Evolutionary conservation across 176 grass and related monocot species (phyloP).

Genomic region (Aegilops tauschii): DNA sequence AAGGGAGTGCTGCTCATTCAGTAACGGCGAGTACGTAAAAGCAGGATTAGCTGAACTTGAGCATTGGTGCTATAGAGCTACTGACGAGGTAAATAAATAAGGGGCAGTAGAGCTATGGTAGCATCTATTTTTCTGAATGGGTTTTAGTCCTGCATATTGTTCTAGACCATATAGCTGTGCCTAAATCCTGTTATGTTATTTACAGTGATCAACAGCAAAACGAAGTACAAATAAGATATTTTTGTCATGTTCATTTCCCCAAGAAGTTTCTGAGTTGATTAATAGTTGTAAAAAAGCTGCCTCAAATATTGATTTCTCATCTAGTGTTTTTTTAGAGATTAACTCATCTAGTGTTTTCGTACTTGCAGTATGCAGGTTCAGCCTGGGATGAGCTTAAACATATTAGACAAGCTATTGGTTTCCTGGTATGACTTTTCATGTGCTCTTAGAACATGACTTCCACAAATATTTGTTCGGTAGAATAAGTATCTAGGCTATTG

Average conservation of each 20-base stretch:
- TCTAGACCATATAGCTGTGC: constrained; percentile 17
- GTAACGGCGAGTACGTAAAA: constrained; percentile 96
- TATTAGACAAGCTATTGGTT: constrained; percentile 99
- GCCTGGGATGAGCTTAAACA: constrained; percentile 98
- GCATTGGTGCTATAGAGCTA: constrained; percentile 92
- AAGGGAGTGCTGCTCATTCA: constrained; percentile 99
- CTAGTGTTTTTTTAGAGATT: not conserved
- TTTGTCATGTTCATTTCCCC: not conserved
- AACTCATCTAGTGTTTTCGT: constrained; percentile 25
- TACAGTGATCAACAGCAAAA: constrained; percentile 8
- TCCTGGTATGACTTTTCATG: constrained; percentile 73
- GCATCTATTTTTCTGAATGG: not conserved
- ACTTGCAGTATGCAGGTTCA: constrained; percentile 90
- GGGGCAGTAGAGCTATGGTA: constrained; percentile 12
- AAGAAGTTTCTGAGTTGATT: not conserved
- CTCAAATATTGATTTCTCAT: constrained; percentile 29
- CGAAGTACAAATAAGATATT: constrained; percentile 21
- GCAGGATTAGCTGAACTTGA: constrained; percentile 98
- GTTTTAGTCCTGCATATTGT: not conserved
- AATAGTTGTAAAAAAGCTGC: not conserved
- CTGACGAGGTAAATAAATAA: constrained; percentile 77
- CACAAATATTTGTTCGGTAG: not conserved
- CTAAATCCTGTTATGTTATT: not conserved
- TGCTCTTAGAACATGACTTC: constrained; percentile 13
- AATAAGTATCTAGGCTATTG: not conserved